phyloP scores from a whole-genome alignment of 2,329 filamentous ascomycete species.

The Rutstroemia sp. region DNA sequence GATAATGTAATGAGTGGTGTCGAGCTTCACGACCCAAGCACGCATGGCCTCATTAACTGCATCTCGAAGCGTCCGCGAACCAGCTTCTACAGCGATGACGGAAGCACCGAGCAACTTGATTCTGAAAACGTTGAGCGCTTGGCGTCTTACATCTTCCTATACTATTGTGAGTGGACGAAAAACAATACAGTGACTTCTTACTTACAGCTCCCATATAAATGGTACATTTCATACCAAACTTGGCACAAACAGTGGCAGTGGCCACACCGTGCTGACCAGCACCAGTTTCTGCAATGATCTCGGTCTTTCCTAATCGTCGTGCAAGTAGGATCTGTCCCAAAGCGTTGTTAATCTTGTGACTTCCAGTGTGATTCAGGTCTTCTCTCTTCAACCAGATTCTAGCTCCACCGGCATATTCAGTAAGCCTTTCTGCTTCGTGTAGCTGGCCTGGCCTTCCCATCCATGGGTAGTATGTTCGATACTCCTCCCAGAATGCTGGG shows the following conservation, averaged over 20 bases:
- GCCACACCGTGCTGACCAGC: constrained; percentile 97
- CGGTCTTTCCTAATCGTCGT: constrained; percentile 79
- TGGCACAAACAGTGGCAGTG: constrained; percentile 93
- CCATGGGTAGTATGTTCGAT: constrained; percentile 89
- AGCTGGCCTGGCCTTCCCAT: constrained; percentile 93
- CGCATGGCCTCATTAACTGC: constrained; percentile 94
- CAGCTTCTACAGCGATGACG: constrained; percentile 88
- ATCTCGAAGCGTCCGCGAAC: constrained; percentile 73
- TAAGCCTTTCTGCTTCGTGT: constrained; percentile 81
- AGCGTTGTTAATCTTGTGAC: constrained; percentile 99
- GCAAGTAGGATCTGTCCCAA: constrained; percentile 88
- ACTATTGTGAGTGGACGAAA: constrained; percentile 8
- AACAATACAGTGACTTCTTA: background rate
- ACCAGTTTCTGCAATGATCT: constrained; percentile 96
- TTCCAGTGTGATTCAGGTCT: constrained; percentile 95
- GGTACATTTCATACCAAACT: constrained; percentile 96
- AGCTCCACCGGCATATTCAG: constrained; percentile 80
- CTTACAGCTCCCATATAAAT: constrained; percentile 85
- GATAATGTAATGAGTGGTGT: constrained; percentile 96
- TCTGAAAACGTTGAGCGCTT: constrained; percentile 96
- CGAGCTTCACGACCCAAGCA: constrained; percentile 86
- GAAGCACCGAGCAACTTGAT: constrained; percentile 93
- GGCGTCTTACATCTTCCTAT: constrained; percentile 82
- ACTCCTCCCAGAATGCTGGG: constrained; percentile 94
- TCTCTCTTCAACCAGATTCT: constrained; percentile 98